Percentiles rank a stretch among this genome's conserved stretches.
Conservation (phyloP, 2,329 filamentous ascomycete species). For the Cladosporium sp. region DNA sequence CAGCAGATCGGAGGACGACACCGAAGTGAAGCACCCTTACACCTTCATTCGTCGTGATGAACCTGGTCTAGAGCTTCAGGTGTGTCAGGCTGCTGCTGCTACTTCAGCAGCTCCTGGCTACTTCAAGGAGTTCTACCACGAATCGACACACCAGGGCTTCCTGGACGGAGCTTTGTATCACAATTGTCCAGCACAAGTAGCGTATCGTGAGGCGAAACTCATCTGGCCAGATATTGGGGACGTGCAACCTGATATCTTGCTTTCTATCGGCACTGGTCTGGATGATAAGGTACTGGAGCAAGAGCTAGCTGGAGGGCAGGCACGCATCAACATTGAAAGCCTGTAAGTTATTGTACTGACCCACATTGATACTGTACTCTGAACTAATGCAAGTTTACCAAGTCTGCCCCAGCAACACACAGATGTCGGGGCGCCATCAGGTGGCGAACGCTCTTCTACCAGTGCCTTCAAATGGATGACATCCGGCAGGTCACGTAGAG, state of each 20-base stretch:
- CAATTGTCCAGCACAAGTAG: constrained; percentile 36
- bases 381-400: background rate
- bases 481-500: background rate
- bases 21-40: constrained; percentile 8
- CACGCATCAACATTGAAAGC: no score
- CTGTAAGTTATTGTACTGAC: no score
- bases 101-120: constrained; percentile 48
- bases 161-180: no score
- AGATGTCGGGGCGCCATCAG: background rate
- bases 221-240: constrained; percentile 32
- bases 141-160: constrained; percentile 31
- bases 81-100: constrained; percentile 51
- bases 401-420: background rate
- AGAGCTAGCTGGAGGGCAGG: background rate
- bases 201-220: constrained; percentile 41
- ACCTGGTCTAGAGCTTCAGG: constrained; percentile 38
- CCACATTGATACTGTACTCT: no score
- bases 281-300: constrained; percentile 20
- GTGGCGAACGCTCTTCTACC: background rate
- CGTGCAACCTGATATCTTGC: constrained; percentile 27
- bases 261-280: constrained; percentile 33
- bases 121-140: constrained; percentile 52
- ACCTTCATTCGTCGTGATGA: constrained; percentile 34
- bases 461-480: background rate
- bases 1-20: background rate